Conservation (phyloP, 2,329 filamentous ascomycete genomes). For the Trichoderma sp. region DNA sequence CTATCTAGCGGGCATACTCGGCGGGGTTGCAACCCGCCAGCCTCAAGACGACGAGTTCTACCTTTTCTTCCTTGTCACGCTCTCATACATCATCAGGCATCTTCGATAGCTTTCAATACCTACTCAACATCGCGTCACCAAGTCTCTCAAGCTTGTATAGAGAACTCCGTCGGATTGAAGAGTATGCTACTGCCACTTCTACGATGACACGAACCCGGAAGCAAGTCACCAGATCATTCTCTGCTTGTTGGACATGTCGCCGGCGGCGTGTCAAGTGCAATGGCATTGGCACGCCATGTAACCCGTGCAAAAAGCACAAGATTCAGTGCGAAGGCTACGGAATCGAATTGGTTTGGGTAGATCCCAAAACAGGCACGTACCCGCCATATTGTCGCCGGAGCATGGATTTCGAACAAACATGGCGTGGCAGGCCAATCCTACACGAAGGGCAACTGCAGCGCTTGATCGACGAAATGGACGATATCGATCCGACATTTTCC, state of each 20-base stretch:
- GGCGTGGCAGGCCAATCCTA: neutral
- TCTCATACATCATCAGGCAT: neutral
- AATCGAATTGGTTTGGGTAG: conserved; percentile 7
- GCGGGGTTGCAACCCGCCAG: neutral
- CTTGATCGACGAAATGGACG: neutral
- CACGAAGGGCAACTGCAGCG: neutral
- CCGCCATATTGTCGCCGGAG: neutral
- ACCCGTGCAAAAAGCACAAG: neutral
- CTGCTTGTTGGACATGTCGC: conserved; percentile 8
- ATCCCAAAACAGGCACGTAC: conserved; percentile 1
- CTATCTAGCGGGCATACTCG: neutral
- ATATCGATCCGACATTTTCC: neutral
- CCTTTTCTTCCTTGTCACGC: neutral
- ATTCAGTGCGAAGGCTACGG: conserved; percentile 9
- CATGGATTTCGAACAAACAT: conserved; percentile 8
- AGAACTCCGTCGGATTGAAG: neutral
- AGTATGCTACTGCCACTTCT: neutral
- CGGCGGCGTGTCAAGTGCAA: conserved; percentile 13
- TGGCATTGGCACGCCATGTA: neutral
- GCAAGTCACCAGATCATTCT: conserved; percentile 12
- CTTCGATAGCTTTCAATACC: neutral
- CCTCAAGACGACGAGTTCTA: neutral
- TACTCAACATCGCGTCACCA: neutral
- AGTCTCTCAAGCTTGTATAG: neutral
- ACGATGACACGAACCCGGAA: conserved; percentile 5